These are phyloP conservation scores for Eruca vesicaria DNA, from an alignment of 441 rosid species.

Conservation along the genomic window DNA sequence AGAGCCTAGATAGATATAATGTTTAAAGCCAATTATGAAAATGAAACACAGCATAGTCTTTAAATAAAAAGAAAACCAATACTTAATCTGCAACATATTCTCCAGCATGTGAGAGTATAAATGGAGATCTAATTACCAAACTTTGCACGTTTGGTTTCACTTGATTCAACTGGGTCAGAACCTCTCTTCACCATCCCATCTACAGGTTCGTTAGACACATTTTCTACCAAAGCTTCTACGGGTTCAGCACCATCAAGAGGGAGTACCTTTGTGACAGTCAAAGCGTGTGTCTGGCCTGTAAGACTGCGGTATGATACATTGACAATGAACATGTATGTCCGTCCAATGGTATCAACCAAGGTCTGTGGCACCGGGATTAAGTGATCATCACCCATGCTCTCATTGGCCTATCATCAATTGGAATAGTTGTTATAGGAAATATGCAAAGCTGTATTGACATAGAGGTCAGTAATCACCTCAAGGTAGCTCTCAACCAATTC, in stretches of 20 bases:
- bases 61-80: background rate
- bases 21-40: background rate
- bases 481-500: background rate
- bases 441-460: background rate
- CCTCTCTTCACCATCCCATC: background rate
- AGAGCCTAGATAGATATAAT: background rate
- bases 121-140: background rate
- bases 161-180: background rate
- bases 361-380: background rate
- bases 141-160: background rate
- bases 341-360: background rate
- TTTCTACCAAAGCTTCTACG: background rate
- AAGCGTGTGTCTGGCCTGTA: background rate
- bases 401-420: background rate
- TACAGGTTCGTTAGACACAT: background rate
- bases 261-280: background rate
- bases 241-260: background rate
- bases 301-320: background rate
- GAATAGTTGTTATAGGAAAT: background rate
- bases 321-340: too few relatives aligned
- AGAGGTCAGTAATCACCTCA: background rate
- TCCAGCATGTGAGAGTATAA: background rate
- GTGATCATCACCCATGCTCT: too few relatives aligned
- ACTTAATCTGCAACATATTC: background rate
- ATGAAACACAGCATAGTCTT: background rate